Conservation (phyloP, 1,139 yeast species). For the Yamadazyma membranifaciens region DNA sequence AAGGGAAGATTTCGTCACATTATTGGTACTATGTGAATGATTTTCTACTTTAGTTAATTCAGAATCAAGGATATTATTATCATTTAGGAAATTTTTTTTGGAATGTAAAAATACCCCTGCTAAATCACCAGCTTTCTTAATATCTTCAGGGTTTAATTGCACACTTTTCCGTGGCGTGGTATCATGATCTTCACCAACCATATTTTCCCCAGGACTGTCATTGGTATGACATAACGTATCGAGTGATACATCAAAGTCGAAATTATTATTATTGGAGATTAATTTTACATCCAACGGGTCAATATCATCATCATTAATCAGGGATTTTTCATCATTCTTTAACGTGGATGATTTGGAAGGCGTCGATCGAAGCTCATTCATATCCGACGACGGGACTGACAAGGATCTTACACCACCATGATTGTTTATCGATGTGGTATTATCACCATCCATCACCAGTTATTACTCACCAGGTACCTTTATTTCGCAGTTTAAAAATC, state of each 20-base stretch:
- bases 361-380: neutral
- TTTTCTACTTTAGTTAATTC: neutral
- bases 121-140: slow-evolving; percentile 42
- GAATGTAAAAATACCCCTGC: slow-evolving; percentile 44
- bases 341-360: neutral
- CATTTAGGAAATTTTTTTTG: slow-evolving; percentile 40
- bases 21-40: neutral
- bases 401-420: no score
- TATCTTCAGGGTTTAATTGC: slow-evolving; percentile 12
- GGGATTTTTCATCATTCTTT: slow-evolving; percentile 1
- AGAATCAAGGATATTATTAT: slow-evolving; percentile 36
- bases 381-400: no score
- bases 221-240: slow-evolving; percentile 1
- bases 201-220: neutral
- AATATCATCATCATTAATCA: neutral
- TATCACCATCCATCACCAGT: no score
- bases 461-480: no score
- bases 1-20: slow-evolving; percentile 6
- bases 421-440: no score
- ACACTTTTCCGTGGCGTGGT: neutral
- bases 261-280: slow-evolving; percentile 8
- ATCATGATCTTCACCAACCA: neutral
- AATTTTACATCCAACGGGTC: neutral
- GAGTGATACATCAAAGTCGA: slow-evolving; percentile 7
- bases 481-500: no score